Base-by-base conservation (phyloP, 1,284 basidiomycete species). In the Apiotrichum gracile region DNA sequence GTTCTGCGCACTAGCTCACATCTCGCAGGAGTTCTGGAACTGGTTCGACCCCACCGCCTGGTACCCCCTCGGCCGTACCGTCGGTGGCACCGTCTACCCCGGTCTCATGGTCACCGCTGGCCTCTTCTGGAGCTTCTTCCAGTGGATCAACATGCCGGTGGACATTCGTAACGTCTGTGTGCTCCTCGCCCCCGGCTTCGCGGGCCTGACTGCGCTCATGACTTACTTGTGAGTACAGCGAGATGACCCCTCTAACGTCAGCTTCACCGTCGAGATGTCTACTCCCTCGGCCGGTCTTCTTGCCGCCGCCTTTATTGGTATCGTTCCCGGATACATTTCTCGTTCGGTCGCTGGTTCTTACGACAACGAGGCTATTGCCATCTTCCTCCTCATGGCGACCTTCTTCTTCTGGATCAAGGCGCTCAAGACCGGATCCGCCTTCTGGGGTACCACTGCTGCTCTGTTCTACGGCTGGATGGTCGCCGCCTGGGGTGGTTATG, bases 391-490 rank as follows among this genome's bases (percentile, higher is more conserved):
- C 71, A 97, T 98, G 93, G 91, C 91, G 76, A 97, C 93, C 9
- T 98, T 99, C 78, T 98, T 84, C 78, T 82, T 83, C 57, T 98
- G 96, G 96, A 94, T 99, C 76, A 92, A 90, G 70, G 93, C 96
- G 22, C 79, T 97, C 54, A 97, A 97, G 77, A 83, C 84, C 43
- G 96, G 96, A 37, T 93, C 89, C 55, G 91, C 91, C 0, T 82
- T 94, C 58, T 97, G 85, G 69, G 94, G 92, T 35, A 89, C 89
- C 21, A 72, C 88, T 43, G 86, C 93, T 22, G 96, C 93, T 8
- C 78, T 98, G 16, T 97, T 98, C 78, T 99, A 99, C 79, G 97
- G 97, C 64, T 99, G 97, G 82, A 99, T 99, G 96, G 96, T 99
- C 17, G 94, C 96, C 45, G 96, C 96, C 14, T 99, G 96, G 96